These are phyloP conservation scores for Gentiana dahurica DNA, from an alignment of 257 asterid genomes.

Conservation along the genomic window DNA sequence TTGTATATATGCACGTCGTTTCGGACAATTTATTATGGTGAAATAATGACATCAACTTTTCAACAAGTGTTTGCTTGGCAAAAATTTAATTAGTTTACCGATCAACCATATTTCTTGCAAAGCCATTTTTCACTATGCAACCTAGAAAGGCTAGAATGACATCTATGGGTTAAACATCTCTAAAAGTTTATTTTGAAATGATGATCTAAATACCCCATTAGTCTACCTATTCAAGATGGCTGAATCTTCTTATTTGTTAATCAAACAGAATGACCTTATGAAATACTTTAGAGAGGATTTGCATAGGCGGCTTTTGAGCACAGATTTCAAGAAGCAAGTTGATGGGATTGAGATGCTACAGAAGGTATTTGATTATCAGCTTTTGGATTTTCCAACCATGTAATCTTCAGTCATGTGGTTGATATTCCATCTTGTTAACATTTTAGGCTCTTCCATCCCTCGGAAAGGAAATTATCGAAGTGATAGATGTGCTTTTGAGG, in stretches of 20 bases:
- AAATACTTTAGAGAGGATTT: slow-evolving; percentile 93
- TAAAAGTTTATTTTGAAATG: too few species aligned
- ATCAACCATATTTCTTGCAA: too few species aligned
- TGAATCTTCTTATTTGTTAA: background rate
- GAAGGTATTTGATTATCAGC: slow-evolving; percentile 42
- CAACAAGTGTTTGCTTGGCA: too few species aligned
- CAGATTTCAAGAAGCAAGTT: slow-evolving; percentile 95
- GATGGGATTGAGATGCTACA: slow-evolving; percentile 99
- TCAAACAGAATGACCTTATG: slow-evolving; percentile 68
- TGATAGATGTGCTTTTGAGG: slow-evolving; percentile 73
- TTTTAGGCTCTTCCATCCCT: slow-evolving; percentile 79
- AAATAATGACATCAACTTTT: too few species aligned
- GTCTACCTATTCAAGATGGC: slow-evolving; percentile 3
- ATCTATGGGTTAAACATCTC: too few species aligned
- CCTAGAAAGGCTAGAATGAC: too few species aligned
- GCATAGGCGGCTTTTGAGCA: slow-evolving; percentile 74
- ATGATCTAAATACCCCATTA: background rate
- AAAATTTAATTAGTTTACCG: too few species aligned
- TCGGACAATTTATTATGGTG: too few species aligned
- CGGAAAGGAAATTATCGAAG: slow-evolving; percentile 69
- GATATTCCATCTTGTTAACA: slow-evolving; percentile 12
- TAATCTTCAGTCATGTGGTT: slow-evolving; percentile 12
- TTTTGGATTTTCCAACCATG: background rate
- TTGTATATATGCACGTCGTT: too few species aligned
- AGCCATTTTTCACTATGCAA: too few species aligned